Evolutionary conservation across 2,329 filamentous ascomycete genomes (phyloP).

Genomic region (Eutypella sp.): DNA sequence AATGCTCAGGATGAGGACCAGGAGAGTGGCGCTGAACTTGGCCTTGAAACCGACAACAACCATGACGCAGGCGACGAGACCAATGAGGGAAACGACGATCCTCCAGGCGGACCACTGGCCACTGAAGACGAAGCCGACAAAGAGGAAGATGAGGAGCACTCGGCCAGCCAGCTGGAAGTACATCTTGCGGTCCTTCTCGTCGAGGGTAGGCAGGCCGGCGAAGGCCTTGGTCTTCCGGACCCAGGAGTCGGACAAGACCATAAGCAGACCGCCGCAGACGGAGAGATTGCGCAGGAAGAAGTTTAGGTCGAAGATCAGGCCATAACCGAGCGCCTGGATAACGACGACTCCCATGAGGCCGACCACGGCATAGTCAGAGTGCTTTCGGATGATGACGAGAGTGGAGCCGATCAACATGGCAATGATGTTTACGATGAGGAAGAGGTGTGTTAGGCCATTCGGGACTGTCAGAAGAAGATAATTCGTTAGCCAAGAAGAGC

Average conservation of each 20-base stretch:
- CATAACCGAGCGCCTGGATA: constrained; percentile 91
- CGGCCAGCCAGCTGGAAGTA: constrained; percentile 98
- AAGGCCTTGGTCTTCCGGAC: constrained; percentile 96
- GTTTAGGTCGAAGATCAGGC: constrained; percentile 97
- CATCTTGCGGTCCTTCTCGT: constrained; percentile 99
- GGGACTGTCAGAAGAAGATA: constrained; percentile 61
- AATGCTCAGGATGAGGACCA: constrained; percentile 90
- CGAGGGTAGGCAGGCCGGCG: constrained; percentile 85
- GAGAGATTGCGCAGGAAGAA: constrained; percentile 99
- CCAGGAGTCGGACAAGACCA: constrained; percentile 98
- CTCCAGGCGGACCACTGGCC: constrained; percentile 90
- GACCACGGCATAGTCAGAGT: constrained; percentile 87
- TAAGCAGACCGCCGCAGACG: constrained; percentile 92
- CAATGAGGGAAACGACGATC: constrained; percentile 76
- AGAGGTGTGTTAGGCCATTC: constrained; percentile 80
- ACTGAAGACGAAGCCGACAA: constrained; percentile 92
- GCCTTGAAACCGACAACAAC: constrained; percentile 99
- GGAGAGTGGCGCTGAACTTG: constrained; percentile 93
- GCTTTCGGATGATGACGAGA: constrained; percentile 85
- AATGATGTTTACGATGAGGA: constrained; percentile 85
- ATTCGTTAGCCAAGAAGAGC: constrained; percentile 14
- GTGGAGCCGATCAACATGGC: constrained; percentile 78
- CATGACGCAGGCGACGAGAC: constrained; percentile 92
- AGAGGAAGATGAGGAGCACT: constrained; percentile 94
- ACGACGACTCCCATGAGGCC: constrained; percentile 89